Percentiles rank a stretch among this genome's conserved stretches.
phyloP scores from a whole-genome alignment of 2,329 filamentous ascomycete species.

The Fusarium penzigii region DNA sequence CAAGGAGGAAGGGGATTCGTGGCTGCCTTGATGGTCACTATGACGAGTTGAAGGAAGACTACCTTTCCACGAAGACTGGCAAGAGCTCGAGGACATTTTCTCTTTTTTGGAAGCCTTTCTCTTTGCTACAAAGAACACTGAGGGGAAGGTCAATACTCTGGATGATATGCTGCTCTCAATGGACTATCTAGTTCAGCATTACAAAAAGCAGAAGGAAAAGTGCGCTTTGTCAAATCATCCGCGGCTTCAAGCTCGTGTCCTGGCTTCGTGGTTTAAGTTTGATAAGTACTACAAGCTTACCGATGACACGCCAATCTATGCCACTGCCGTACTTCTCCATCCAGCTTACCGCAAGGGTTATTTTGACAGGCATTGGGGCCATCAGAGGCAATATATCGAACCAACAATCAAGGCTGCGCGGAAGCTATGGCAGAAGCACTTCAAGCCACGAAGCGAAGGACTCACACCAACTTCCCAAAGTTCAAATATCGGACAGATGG shows the following conservation, averaged over 20 bases:
- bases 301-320: slow-evolving; percentile 3
- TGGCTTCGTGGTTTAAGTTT: slow-evolving; percentile 1
- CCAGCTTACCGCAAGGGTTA: background rate
- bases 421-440: background rate
- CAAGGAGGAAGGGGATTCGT: background rate
- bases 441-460: background rate
- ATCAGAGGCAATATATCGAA: slow-evolving; percentile 1
- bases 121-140: slow-evolving; percentile 1
- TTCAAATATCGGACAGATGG: background rate
- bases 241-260: background rate
- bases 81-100: slow-evolving; percentile 1
- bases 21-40: background rate
- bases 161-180: background rate
- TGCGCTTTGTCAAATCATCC: background rate
- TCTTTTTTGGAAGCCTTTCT: slow-evolving; percentile 3
- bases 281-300: slow-evolving; percentile 6
- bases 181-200: background rate
- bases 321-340: slow-evolving; percentile 1
- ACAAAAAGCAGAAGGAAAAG: background rate
- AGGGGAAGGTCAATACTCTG: slow-evolving; percentile 2
- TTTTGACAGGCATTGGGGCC: background rate
- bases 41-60: slow-evolving; percentile 1
- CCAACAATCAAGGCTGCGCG: background rate
- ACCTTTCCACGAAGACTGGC: slow-evolving; percentile 3
- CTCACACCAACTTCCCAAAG: background rate